Base-by-base conservation (phyloP, 805 yeast genomes). In the Debaryomyces hansenii region DNA sequence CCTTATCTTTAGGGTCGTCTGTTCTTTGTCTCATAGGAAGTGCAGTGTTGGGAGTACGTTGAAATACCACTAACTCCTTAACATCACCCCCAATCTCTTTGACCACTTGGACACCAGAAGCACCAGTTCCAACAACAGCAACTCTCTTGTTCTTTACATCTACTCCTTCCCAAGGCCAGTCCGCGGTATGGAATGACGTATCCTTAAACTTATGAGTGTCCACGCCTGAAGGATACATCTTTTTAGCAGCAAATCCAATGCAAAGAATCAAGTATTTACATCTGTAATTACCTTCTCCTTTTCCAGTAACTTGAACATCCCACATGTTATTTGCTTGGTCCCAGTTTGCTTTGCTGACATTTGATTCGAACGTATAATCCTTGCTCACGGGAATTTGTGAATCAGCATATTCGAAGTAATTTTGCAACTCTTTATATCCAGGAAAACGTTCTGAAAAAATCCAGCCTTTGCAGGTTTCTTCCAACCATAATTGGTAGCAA, bases 51-150 rank as follows among this genome's bases (percentile, higher is more conserved):
- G 50, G 50, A 41, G 36, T 37, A 44, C 51, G 37, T 38, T 24
- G 52, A 54, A 56, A 49, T 24, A 37, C 53, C 39, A 47, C 52
- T 40, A 21, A 56, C 46, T 27, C 44, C 44, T 50, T 52, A 50
- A 46, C 55, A 57, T 45, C 42, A 53, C 34, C 27, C 50, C 48
- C 43, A 50, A 52, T 46, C 24, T 53, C 59, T 57, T 59, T 33
- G 49, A 41, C 8, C 43, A 48, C 44, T 49, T 65, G 69, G 14
- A 63, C 55, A 4, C 69, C 73, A 12, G 67, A 58, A 4, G 73
- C 54, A 9, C 70, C 67, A 40, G 54, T 57, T 2, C 75, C 74
- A 16, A 69, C 52, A 1, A 67, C 54, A n/a, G 63, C 62, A 3
- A 64, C 54, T 7, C 45, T 48, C 45, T 67, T 65, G 27, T 52